Evolutionary conservation across 148 eudicot genomes (phyloP), one percentile per base, ranked within the genome.

Genomic region (Persicaria tinctoria): DNA sequence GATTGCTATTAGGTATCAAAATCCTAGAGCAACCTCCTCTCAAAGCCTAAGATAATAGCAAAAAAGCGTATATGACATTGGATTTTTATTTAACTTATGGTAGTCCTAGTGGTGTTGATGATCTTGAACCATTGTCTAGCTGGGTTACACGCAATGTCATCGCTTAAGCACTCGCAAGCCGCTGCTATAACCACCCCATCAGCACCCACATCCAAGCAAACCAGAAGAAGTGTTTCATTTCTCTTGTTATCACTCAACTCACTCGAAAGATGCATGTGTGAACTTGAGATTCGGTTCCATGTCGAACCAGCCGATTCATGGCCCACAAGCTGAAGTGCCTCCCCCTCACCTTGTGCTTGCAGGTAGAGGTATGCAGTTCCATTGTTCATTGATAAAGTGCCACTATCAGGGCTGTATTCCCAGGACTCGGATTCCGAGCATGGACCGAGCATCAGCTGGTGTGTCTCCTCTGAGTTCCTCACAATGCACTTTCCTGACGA

Each of bases 41-140:
- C 2, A 18, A 27, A 57, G 7, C 6, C 63, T 27, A 57, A 57
- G 63, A 57, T 57, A 18, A 18, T 13, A 17, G 32, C 27, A 57
- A 18, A 57, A 57, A 4, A 57, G 3, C 63, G 5, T 57, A 18
- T 57, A 57, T 10, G 18, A 27, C 8, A 13, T 57, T n/a, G 63
- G 63, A 18, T 57, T 57, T 27, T 38, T 68, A 23, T 70, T 70
- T n/a, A 13, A 18, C 10, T 23, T 27, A 4, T 60, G 38, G 6
- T 1, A 0, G 72, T 54, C 63, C 79, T 80, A 11, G 88, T 87
- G 77, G 81, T 81, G 76, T 90, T 82, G 53, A 89, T 80, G 73
- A 94, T 79, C 75, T 89, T 92, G 85, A 95, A 95, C 98, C 97
- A 95, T 79, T 92, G 97, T 63, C 85, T 86, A 20, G 70, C 86